phyloP scores from a whole-genome alignment of 768 basidiomycete genomes.

The Epithele typhae region DNA sequence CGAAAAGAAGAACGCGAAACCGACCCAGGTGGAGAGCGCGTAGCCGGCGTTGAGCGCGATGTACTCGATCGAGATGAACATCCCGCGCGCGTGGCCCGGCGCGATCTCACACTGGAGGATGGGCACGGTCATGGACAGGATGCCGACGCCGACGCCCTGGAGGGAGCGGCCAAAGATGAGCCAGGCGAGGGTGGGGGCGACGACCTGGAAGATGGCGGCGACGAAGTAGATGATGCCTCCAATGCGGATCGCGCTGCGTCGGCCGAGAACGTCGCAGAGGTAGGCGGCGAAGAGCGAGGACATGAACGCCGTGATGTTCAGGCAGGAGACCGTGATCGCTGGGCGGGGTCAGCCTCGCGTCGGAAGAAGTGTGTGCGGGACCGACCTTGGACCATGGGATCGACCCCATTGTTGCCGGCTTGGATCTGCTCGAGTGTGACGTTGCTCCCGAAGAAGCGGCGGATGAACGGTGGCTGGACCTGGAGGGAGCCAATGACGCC shows the following conservation, averaged over 20 bases:
- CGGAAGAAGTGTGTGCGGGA: not conserved
- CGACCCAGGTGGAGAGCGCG: conserved; percentile 45
- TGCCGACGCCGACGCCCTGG: conserved; percentile 74
- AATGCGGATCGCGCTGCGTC: conserved; percentile 46
- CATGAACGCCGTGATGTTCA: conserved; percentile 47
- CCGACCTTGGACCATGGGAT: conserved; percentile 31
- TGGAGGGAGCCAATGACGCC: conserved; percentile 49
- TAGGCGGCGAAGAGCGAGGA: conserved; percentile 44
- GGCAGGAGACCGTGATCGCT: conserved; percentile 45
- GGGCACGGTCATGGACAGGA: conserved; percentile 23
- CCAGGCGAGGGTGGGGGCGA: conserved; percentile 45
- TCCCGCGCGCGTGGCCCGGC: conserved; percentile 36
- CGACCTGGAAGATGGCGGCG: conserved; percentile 46
- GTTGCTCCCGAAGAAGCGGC: conserved; percentile 41
- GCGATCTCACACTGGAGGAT: conserved; percentile 19
- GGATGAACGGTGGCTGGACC: conserved; percentile 49
- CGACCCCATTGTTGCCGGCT: conserved; percentile 38
- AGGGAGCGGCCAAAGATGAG: conserved; percentile 64
- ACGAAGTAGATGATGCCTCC: conserved; percentile 46
- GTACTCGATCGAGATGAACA: conserved; percentile 51
- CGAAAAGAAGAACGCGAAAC: conserved; percentile 46
- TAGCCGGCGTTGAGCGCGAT: conserved; percentile 48
- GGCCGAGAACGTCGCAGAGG: conserved; percentile 45
- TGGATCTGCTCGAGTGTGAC: conserved; percentile 44
- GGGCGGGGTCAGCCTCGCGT: conserved; percentile 33